Conservation (phyloP, 2,329 filamentous ascomycete genomes). For the Phoma sp. region DNA sequence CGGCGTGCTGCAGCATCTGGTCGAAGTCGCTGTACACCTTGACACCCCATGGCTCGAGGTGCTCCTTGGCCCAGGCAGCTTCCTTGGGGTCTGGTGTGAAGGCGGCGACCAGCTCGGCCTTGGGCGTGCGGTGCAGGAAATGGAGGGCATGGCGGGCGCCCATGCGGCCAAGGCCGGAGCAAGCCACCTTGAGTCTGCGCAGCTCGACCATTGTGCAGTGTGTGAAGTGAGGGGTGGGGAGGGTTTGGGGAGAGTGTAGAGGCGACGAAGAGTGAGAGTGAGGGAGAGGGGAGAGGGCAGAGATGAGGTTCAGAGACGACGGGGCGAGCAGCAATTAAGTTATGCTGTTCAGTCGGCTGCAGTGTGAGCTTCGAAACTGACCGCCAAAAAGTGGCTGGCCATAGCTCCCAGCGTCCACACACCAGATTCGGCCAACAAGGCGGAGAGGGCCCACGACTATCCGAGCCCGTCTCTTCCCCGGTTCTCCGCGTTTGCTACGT, state of each 20-base stretch:
- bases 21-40: slow-evolving; percentile 62
- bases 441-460: background rate
- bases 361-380: background rate
- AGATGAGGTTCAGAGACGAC: slow-evolving; percentile 1
- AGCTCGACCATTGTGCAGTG: slow-evolving; percentile 39
- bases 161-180: slow-evolving; percentile 59
- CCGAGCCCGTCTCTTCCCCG: background rate
- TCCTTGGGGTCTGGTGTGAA: slow-evolving; percentile 54
- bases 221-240: no score
- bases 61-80: slow-evolving; percentile 56
- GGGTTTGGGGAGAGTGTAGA: no score
- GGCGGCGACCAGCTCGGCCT: slow-evolving; percentile 56
- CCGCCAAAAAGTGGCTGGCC: slow-evolving; percentile 20
- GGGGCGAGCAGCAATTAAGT: slow-evolving; percentile 1
- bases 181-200: slow-evolving; percentile 53
- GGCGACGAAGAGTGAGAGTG: no score
- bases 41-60: slow-evolving; percentile 60
- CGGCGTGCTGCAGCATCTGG: slow-evolving; percentile 63
- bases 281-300: background rate
- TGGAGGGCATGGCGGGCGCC: slow-evolving; percentile 57
- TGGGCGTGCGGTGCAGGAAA: slow-evolving; percentile 55
- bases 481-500: background rate
- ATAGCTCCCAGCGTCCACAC: slow-evolving; percentile 25
- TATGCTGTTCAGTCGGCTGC: background rate
- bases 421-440: background rate